Base-by-base conservation (phyloP, 371 early-diverging fungal genomes). In the Lichtheimia ramosa region DNA sequence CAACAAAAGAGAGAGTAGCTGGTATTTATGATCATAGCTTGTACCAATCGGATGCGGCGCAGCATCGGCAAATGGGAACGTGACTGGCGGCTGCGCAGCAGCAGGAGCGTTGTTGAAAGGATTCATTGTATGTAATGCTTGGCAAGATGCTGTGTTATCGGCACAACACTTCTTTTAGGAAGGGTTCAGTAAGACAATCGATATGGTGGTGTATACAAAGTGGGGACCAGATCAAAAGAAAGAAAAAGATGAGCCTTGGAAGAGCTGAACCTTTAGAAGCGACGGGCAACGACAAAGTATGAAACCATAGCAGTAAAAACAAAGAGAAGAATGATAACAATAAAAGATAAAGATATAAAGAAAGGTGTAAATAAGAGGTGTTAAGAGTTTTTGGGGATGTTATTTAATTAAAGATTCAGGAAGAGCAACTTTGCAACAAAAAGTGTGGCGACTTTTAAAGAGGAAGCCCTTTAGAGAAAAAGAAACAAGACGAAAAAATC, bases 11-110 rank as follows among this genome's bases (percentile, higher is more conserved):
- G 64, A 57, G 42, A 64, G 54, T 23, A 61, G 48, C n/a, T 54
- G 56, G 68, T 75, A 61, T 75, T 75, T 66, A 72, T 59, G 57
- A 41, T 39, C 15, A 58, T 55, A 42, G 54, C 53, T 42, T 62
- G 68, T 27, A 70, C 51, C 48, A 58, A 61, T 58, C 43, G 46
- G 54, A 64, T 75, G 66, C 73, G 68, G 46, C 46, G 69, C 56
- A 14, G 56, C 42, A 43, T 24, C 21, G 57, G 25, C 5, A 46
- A 64, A 5, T 51, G 43, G 39, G 46, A 46, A 21, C 48, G 60
- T 56, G 59, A 63, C 63, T 58, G 63, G 18, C n/a, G 61, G 40
- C 40, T 53, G 66, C 54, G 53, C 54, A 59, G 46, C 46, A 46
- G 46, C 18, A 46, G 46, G 18, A 46, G 48, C 58, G 50, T 49